phyloP scores from a whole-genome alignment of 2,329 filamentous ascomycete genomes.

The Ophiostoma quercus region DNA sequence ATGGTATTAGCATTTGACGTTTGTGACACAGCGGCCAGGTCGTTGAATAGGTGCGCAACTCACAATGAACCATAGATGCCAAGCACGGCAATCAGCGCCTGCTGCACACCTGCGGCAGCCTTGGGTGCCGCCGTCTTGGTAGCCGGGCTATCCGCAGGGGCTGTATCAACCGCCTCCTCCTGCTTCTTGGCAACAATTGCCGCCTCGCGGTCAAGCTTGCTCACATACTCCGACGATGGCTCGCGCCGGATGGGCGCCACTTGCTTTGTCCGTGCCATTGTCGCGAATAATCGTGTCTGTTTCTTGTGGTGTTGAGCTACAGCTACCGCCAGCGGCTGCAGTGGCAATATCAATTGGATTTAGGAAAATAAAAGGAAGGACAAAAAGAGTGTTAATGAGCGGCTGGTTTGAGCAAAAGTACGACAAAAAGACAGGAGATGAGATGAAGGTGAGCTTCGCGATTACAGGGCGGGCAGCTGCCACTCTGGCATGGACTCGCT shows the following conservation, averaged over 20 bases:
- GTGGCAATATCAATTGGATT: neutral
- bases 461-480: neutral
- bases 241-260: conserved; percentile 58
- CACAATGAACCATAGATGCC: conserved; percentile 98
- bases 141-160: neutral
- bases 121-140: conserved; percentile 21
- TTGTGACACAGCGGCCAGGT: neutral
- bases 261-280: conserved; percentile 64
- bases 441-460: neutral
- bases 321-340: conserved; percentile 6
- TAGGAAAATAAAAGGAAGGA: neutral
- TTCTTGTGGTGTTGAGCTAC: neutral
- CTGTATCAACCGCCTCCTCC: neutral
- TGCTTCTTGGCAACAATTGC: conserved; percentile 27
- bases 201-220: conserved; percentile 40
- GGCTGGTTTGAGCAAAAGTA: neutral
- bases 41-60: conserved; percentile 30
- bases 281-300: neutral
- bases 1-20: neutral
- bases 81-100: conserved; percentile 79
- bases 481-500: conserved; percentile 1
- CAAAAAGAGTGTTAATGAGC: conserved; percentile 5
- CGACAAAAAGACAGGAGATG: neutral
- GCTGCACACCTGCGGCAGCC: conserved; percentile 51
- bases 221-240: conserved; percentile 61